phyloP scores from a whole-genome alignment of 306 rosid genomes.

The Hippophae rhamnoides region DNA sequence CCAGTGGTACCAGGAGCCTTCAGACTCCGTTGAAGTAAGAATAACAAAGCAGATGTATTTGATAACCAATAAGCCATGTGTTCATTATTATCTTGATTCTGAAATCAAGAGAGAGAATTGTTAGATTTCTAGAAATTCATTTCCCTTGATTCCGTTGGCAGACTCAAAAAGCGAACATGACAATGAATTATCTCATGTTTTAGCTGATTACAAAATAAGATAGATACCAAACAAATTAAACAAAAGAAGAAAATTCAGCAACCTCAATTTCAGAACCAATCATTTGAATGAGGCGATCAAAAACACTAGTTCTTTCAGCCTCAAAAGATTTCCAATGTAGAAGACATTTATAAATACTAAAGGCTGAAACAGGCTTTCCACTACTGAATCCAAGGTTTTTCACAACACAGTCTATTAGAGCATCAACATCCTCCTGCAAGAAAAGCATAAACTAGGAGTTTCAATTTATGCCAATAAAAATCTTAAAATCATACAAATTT shows the following conservation, averaged over 20 bases:
- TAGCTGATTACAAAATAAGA: not conserved
- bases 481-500: no score
- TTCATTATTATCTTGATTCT: constrained; percentile 92
- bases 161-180: not conserved
- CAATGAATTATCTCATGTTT: not conserved
- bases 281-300: constrained; percentile 99
- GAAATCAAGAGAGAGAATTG: constrained; percentile 25
- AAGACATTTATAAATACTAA: constrained; percentile 94
- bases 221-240: not conserved
- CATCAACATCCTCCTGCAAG: constrained; percentile 87
- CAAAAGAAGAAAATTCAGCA: constrained; percentile 7
- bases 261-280: constrained; percentile 99
- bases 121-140: no score
- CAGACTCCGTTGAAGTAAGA: constrained; percentile 84
- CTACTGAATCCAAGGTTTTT: constrained; percentile 77
- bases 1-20: constrained; percentile 62
- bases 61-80: constrained; percentile 98
- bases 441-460: constrained; percentile 8
- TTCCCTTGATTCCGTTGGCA: not conserved
- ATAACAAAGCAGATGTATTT: constrained; percentile 79
- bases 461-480: no score
- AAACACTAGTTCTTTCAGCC: constrained; percentile 98
- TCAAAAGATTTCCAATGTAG: constrained; percentile 98
- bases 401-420: constrained; percentile 72
- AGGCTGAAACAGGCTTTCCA: constrained; percentile 96